Evolutionary conservation across 257 asterid genomes (phyloP).

Genomic region (Cruciata laevipes): DNA sequence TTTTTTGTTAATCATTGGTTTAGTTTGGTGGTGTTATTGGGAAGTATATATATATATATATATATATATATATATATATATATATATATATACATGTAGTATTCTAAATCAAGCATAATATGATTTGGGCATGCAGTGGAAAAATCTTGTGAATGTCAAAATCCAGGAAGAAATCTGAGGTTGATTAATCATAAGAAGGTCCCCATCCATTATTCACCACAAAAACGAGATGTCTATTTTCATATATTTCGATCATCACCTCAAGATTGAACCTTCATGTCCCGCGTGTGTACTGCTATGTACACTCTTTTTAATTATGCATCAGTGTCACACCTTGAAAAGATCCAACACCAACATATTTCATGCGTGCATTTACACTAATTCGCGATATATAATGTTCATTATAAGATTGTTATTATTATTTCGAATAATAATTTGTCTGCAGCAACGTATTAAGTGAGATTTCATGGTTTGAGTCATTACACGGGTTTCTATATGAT

Average conservation of each 20-base stretch:
- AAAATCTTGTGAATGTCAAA: neutral
- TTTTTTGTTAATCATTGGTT: no score
- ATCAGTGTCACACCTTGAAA: neutral
- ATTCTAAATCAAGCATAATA: neutral
- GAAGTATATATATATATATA: no score
- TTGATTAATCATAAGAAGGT: slow-evolving; percentile 1
- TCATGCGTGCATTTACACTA: no score
- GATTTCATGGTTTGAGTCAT: no score
- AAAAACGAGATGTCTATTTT: slow-evolving; percentile 13
- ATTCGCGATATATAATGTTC: no score
- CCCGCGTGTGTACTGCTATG: slow-evolving; percentile 26
- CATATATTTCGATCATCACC: slow-evolving; percentile 28
- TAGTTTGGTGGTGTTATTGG: no score
- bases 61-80: no score
- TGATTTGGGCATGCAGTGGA: neutral
- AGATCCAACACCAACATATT: no score
- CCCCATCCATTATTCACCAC: slow-evolving; percentile 13
- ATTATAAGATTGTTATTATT: no score
- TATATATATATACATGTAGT: neutral
- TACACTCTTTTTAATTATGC: neutral
- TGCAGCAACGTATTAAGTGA: no score
- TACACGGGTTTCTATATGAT: no score
- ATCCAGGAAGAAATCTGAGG: neutral
- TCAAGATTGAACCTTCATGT: slow-evolving; percentile 21
- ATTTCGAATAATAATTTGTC: no score